A percentile compares a stretch with the other conserved stretches of the same genome.
phyloP scores from a whole-genome alignment of 2,329 filamentous ascomycete species.

The Sporothrix pseudoabietina region DNA sequence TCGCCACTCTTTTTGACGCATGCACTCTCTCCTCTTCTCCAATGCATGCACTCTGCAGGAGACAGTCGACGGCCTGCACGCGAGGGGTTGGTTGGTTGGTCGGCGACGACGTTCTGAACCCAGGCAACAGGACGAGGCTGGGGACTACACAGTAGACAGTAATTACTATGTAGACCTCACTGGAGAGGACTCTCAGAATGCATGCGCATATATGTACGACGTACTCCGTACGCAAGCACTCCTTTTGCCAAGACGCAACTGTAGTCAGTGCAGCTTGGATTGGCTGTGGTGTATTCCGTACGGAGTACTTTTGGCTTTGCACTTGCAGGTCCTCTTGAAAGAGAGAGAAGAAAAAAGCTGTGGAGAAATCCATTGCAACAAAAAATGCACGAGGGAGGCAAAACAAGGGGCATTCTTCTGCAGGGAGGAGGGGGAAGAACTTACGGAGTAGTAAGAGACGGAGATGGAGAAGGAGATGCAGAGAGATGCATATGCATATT shows the following conservation, averaged over 20 bases:
- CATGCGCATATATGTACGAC: background rate
- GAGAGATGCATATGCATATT: background rate
- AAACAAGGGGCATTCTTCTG: background rate
- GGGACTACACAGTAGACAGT: background rate
- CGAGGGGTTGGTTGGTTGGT: background rate
- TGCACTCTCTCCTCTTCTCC: background rate
- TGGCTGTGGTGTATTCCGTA: background rate
- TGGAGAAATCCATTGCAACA: background rate
- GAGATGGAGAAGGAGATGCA: background rate
- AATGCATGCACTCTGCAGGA: conserved; percentile 20
- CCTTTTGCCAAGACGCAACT: background rate
- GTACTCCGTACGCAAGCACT: no score
- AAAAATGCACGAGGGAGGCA: background rate
- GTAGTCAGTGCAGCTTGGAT: background rate
- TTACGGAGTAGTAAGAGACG: background rate
- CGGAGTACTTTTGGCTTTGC: background rate
- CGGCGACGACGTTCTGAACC: background rate
- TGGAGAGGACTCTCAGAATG: background rate
- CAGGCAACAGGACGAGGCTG: background rate
- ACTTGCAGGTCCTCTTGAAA: no score
- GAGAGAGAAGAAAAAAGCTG: background rate
- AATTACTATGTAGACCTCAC: no score
- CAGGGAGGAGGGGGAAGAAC: background rate
- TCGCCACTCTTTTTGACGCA: background rate
- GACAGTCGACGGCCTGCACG: background rate